Evolutionary conservation across 805 yeast species (phyloP).

Genomic region (Candida khao-thaluensis): DNA sequence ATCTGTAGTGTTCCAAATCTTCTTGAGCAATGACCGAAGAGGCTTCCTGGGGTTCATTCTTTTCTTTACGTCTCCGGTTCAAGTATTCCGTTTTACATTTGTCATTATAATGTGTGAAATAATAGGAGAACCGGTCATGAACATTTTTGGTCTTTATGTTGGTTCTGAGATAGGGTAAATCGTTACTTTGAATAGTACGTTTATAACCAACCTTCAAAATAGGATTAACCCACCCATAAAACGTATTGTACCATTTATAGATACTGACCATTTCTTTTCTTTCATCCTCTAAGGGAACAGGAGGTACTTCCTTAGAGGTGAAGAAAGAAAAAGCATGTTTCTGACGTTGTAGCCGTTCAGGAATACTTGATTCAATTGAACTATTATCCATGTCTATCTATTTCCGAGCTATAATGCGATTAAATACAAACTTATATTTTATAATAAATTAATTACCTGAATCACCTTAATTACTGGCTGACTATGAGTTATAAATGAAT

Average conservation of each 20-base stretch:
- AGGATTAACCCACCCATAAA: slow-evolving; percentile 51
- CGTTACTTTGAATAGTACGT: slow-evolving; percentile 60
- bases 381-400: no score
- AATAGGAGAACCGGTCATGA: slow-evolving; percentile 13
- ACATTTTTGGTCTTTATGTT: slow-evolving; percentile 25
- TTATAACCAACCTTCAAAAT: slow-evolving; percentile 60
- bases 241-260: background rate
- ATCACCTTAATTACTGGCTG: no score
- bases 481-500: no score
- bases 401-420: no score
- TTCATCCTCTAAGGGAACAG: slow-evolving; percentile 49
- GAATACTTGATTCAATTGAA: slow-evolving; percentile 4
- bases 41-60: no score
- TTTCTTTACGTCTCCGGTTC: slow-evolving; percentile 8
- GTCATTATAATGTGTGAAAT: slow-evolving; percentile 3
- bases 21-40: no score
- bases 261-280: slow-evolving; percentile 30
- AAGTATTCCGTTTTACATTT: slow-evolving; percentile 1
- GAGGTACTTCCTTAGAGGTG: slow-evolving; percentile 45
- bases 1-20: no score
- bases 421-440: no score
- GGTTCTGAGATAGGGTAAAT: slow-evolving; percentile 39
- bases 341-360: slow-evolving; percentile 18
- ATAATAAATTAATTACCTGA: no score
- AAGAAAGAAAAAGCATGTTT: slow-evolving; percentile 47